Evolutionary conservation across 2,329 filamentous ascomycete genomes (phyloP), one percentile per base, ranked within the genome.

Genomic region (Colletotrichum gigasporum): DNA sequence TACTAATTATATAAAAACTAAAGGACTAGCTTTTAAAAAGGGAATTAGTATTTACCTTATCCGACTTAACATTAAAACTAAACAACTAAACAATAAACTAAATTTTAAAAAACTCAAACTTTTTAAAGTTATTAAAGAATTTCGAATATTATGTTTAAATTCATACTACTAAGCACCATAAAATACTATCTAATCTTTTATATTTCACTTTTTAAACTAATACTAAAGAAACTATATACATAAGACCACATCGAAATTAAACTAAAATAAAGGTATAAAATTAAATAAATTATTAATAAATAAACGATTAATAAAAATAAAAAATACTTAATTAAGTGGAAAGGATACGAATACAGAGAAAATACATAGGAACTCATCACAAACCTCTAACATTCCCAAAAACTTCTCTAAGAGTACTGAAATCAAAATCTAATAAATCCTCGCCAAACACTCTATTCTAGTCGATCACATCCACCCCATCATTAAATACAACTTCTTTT

Each of bases 31-130:
- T 35, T 50, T 59, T 14, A 24, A 52, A 18, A 24, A 59, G 35
- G 55, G 55, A 39, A 35, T 51, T 59, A 59, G 18, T 28, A 26
- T 44, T 11, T 59, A 59, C 11, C n/a, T 59, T 34, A 34, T 42
- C 7, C n/a, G n/a, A 8, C 3, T 12, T 44, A 52, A 59, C 35
- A 59, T 59, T 35, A 51, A 59, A 51, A 59, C 24, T 16, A 59
- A 51, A 51, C 10, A 32, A 41, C 45, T 42, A 52, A 59, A 44
- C 11, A n/a, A 51, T 26, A 59, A 52, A 51, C 8, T 59, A n/a
- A 16, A 59, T 16, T 59, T 42, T 22, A 59, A 59, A 30, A 41
- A 51, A 34, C 16, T 51, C 7, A 18, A 37, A 59, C 34, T 22
- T 24, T 51, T 59, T 44, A 42, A 35, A 16, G 42, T 16, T 44